These are phyloP conservation scores for Nothopassalora personata DNA, from an alignment of 2,329 filamentous ascomycete species.

Conservation along the genomic window DNA sequence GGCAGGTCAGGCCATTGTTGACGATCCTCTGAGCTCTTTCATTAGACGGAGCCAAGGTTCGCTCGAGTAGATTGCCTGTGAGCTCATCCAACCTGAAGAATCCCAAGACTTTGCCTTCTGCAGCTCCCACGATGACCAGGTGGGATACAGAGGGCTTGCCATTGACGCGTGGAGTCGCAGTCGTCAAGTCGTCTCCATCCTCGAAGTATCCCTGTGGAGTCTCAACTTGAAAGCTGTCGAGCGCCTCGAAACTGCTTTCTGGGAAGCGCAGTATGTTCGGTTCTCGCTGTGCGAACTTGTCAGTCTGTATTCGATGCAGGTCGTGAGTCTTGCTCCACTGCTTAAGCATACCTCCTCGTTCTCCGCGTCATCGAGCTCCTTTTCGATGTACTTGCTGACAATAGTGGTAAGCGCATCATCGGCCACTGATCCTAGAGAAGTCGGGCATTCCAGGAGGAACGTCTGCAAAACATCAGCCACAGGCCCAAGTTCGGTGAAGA, in stretches of 20 bases:
- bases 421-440: slow-evolving; percentile 10
- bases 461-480: slow-evolving; percentile 3
- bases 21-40: slow-evolving; percentile 6
- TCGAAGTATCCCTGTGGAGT: slow-evolving; percentile 4
- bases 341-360: slow-evolving; percentile 8
- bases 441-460: slow-evolving; percentile 21
- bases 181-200: background rate
- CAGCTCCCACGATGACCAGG: slow-evolving; percentile 9
- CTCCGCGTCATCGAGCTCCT: slow-evolving; percentile 17
- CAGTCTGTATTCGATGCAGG: background rate
- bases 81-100: slow-evolving; percentile 16
- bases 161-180: background rate
- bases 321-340: no score
- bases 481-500: background rate
- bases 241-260: slow-evolving; percentile 18
- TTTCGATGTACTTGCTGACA: slow-evolving; percentile 15
- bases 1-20: slow-evolving; percentile 14
- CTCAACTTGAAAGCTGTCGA: slow-evolving; percentile 11
- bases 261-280: slow-evolving; percentile 20
- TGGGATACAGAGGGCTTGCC: slow-evolving; percentile 6
- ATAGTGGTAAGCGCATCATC: slow-evolving; percentile 15
- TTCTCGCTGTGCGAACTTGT: slow-evolving; percentile 4
- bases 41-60: slow-evolving; percentile 10
- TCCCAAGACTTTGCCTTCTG: slow-evolving; percentile 10
- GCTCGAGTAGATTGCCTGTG: slow-evolving; percentile 17